Base-by-base conservation (phyloP, 805 yeast genomes). In the Saturnispora sanitii region DNA sequence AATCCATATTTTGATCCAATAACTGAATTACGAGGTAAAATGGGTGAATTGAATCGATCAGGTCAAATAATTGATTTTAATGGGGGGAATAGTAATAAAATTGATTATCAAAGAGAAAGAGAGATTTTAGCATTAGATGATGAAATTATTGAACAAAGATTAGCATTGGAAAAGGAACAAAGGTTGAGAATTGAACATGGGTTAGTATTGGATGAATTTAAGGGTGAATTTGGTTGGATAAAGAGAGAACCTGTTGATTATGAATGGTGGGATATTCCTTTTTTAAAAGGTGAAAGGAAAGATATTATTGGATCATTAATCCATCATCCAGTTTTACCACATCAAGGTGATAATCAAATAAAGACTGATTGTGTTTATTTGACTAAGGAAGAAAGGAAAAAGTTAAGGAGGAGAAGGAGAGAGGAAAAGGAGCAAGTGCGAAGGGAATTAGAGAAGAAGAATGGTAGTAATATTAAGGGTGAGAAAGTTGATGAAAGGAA, bases 261-360 rank as follows among this genome's bases (percentile, higher is more conserved):
- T 2, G 96, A 87, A 57, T 86, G 96, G 95, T 90, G 96, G 96
- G 96, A 90, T 60, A 56, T 60, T 40, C 75, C 75, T 2, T 72
- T 75, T 36, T 49, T 82, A n/a, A n/a, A n/a, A n/a, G n/a, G n/a
- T n/a, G n/a, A n/a, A n/a, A n/a, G n/a, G n/a, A n/a, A n/a, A n/a
- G 55, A 56, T 31, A 80, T 82, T 0, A 73, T 86, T 1, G 70
- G 88, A 0, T 54, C 68, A n/a, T 85, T 79, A 50, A 68, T 90
- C 2, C 90, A 83, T 47, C 96, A 87, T 59, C 96, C 96, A 0
- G 61, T 79, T 0, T 59, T 61, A 16, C 69, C 83, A 0, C 75
- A 81, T 1, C 75, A 79, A 77, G 78, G 72, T 23, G 19, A 30
- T 3, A 23, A 31, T 16, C 18, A 66, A 36, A 44, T 55, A 15